Conservation (phyloP, 192 early-diverging fungal species). For the Backusella tuberculispora region DNA sequence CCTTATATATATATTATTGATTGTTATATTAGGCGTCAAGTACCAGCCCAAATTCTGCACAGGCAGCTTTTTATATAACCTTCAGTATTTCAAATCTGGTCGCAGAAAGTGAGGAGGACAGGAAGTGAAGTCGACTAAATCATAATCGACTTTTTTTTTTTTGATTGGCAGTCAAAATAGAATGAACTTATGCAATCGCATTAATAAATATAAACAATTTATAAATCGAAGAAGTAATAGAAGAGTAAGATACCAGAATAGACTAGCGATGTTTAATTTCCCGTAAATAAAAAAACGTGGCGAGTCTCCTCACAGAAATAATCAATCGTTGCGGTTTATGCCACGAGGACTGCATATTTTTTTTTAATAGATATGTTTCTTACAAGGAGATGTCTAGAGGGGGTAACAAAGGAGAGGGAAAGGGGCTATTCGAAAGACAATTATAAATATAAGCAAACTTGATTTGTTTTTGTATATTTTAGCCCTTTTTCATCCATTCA, state of each 20-base stretch:
- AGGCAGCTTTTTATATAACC: conserved; percentile 13
- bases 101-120: conserved; percentile 14
- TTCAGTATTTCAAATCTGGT: conserved; percentile 9
- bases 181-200: background rate
- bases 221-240: background rate
- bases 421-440: conserved; percentile 6
- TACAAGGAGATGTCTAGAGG: background rate
- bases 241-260: background rate
- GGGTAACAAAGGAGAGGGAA: background rate
- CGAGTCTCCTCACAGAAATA: conserved; percentile 12
- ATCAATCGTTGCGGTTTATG: background rate
- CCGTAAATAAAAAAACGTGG: conserved; percentile 13
- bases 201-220: background rate
- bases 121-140: conserved; percentile 13
- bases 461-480: conserved; percentile 9
- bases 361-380: conserved; percentile 6
- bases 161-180: background rate
- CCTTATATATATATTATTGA: background rate
- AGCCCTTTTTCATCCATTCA: background rate
- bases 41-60: conserved; percentile 1
- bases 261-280: background rate
- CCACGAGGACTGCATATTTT: background rate
- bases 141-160: background rate
- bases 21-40: conserved; percentile 4
- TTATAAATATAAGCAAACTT: conserved; percentile 3